Conservation (phyloP, 2,329 filamentous ascomycete genomes). For the Nemania serpens region DNA sequence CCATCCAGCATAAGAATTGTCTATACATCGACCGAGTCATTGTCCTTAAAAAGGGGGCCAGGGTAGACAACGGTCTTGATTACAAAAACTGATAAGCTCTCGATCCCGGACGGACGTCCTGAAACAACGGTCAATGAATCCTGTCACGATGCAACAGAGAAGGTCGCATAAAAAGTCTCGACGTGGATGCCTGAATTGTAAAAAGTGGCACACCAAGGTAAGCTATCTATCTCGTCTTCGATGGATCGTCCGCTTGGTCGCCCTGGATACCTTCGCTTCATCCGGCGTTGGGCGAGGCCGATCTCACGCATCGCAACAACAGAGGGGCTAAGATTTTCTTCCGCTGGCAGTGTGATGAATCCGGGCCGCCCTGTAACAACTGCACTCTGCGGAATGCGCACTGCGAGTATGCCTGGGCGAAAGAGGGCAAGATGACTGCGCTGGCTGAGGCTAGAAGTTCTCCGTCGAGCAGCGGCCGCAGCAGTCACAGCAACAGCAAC, state of each 20-base stretch:
- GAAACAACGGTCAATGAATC: neutral
- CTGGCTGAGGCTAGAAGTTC: constrained; percentile 10
- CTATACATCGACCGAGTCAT: constrained; percentile 1
- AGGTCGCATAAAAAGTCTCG: constrained; percentile 44
- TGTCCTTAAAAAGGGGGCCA: constrained; percentile 8
- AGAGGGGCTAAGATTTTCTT: constrained; percentile 19
- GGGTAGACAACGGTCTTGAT: neutral
- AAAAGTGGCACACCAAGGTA: constrained; percentile 44
- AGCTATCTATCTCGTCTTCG: constrained; percentile 4
- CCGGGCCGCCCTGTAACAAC: constrained; percentile 38
- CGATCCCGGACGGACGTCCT: neutral
- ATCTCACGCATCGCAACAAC: neutral
- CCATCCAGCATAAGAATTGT: neutral
- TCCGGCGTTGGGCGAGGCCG: neutral
- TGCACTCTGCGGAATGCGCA: constrained; percentile 37
- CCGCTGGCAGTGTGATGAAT: constrained; percentile 34
- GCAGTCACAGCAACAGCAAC: neutral
- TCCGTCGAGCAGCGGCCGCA: constrained; percentile 11
- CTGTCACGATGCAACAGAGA: constrained; percentile 37
- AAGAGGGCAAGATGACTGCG: constrained; percentile 4
- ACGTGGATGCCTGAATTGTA: constrained; percentile 42
- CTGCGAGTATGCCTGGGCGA: constrained; percentile 36
- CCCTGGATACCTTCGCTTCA: neutral
- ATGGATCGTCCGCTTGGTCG: neutral
- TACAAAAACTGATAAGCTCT: constrained; percentile 15